These are phyloP conservation scores for Serendipita indica DNA, from an alignment of 768 basidiomycete species.

Conservation along the genomic window DNA sequence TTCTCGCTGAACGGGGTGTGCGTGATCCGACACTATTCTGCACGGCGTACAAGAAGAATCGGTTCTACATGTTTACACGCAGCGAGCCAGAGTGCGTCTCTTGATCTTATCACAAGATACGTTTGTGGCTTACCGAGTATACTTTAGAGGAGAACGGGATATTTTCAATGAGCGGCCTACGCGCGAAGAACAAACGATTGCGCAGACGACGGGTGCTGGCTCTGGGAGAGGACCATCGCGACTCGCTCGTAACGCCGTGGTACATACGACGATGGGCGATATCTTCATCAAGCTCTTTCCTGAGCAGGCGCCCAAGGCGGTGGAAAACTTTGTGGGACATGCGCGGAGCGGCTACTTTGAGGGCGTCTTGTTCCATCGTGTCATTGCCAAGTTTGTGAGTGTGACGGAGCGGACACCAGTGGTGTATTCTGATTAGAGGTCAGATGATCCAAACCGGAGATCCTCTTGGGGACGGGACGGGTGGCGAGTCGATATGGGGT, in stretches of 20 bases:
- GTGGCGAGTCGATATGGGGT: slow-evolving; percentile 83
- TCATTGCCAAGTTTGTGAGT: slow-evolving; percentile 81
- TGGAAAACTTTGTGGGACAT: slow-evolving; percentile 96
- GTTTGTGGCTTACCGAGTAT: neutral
- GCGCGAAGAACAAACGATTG: slow-evolving; percentile 84
- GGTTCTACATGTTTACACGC: slow-evolving; percentile 92
- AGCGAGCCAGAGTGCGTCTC: slow-evolving; percentile 69
- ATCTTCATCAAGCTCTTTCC: slow-evolving; percentile 85
- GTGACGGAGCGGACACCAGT: neutral
- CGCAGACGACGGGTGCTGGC: slow-evolving; percentile 32
- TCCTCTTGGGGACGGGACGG: slow-evolving; percentile 88
- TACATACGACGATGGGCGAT: slow-evolving; percentile 92
- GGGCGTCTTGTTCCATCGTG: slow-evolving; percentile 87
- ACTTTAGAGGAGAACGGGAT: slow-evolving; percentile 55
- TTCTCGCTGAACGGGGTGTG: slow-evolving; percentile 68
- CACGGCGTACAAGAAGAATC: slow-evolving; percentile 79
- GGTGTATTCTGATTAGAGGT: neutral
- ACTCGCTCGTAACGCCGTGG: slow-evolving; percentile 65
- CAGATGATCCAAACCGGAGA: slow-evolving; percentile 92
- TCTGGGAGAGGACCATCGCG: slow-evolving; percentile 41
- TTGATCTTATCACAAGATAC: neutral
- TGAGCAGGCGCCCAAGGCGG: slow-evolving; percentile 80
- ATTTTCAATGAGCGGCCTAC: slow-evolving; percentile 98
- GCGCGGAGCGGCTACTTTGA: slow-evolving; percentile 84
- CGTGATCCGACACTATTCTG: slow-evolving; percentile 88